Percentiles rank a stretch among this genome's conserved stretches.
phyloP scores from a whole-genome alignment of 345 rosid species.

The Melaleuca alternifolia region DNA sequence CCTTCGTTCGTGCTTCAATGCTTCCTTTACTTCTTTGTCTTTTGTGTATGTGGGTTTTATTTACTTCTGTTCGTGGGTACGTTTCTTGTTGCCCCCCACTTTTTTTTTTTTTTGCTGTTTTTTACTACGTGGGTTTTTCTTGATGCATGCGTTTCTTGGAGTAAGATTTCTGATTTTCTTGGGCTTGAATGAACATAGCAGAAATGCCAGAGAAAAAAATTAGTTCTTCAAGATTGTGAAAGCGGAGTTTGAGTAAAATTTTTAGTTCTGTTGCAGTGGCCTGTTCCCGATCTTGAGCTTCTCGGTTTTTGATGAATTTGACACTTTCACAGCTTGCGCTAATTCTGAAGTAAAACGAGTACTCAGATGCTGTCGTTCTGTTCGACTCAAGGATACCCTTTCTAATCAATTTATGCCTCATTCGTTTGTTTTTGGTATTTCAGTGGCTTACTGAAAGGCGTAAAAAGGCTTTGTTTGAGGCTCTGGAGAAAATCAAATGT shows the following conservation, averaged over 20 bases:
- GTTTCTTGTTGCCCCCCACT: not conserved
- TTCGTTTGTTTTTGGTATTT: not conserved
- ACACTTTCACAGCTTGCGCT: not conserved
- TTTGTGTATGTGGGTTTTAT: not conserved
- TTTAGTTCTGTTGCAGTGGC: not conserved
- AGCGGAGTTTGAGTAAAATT: not conserved
- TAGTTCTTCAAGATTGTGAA: not conserved
- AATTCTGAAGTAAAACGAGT: not conserved
- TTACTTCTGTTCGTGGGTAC: not conserved
- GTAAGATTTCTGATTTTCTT: not conserved
- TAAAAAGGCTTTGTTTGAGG: slow-evolving; percentile 78
- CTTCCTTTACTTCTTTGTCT: not conserved
- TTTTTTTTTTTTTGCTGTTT: not conserved
- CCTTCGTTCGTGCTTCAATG: not conserved
- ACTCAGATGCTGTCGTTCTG: not conserved
- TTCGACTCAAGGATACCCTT: not conserved
- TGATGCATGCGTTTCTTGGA: not conserved
- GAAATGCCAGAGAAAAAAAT: not conserved
- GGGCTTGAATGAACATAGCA: not conserved
- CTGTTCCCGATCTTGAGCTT: not conserved
- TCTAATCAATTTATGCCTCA: not conserved
- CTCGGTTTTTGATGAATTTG: not conserved
- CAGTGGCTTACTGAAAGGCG: slow-evolving; percentile 70
- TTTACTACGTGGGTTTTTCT: not conserved
- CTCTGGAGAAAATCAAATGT: slow-evolving; percentile 77